Percentiles rank a stretch among this genome's conserved stretches.
Conservation (phyloP, 192 early-diverging fungal species). For the Coemansia sp. region DNA sequence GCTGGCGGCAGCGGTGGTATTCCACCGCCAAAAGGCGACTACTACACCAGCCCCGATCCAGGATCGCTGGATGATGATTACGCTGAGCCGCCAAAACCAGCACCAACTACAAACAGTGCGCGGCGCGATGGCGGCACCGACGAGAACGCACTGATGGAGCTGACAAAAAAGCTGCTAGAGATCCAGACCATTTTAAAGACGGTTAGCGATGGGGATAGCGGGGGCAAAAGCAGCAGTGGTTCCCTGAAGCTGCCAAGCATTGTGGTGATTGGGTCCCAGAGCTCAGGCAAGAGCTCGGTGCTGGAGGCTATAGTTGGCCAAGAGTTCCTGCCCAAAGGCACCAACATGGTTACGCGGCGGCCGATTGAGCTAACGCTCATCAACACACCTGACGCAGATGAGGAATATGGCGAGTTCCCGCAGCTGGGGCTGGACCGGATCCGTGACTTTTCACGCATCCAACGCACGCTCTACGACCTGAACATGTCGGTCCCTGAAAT, state of each 20-base stretch:
- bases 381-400: conserved; percentile 71
- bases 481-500: conserved; percentile 92
- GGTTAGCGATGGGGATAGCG: conserved; percentile 54
- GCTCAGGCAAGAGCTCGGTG: conserved; percentile 84
- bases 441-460: conserved; percentile 83
- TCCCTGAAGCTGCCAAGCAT: conserved; percentile 85
- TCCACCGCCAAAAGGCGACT: conserved; percentile 45
- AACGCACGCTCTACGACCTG: conserved; percentile 89
- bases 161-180: conserved; percentile 94
- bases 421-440: conserved; percentile 85
- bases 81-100: not conserved
- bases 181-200: conserved; percentile 90
- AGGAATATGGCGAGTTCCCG: conserved; percentile 85
- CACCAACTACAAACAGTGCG: not conserved
- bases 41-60: conserved; percentile 44
- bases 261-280: conserved; percentile 83
- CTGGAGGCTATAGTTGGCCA: conserved; percentile 84
- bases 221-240: conserved; percentile 44
- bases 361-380: conserved; percentile 84
- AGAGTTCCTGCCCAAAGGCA: conserved; percentile 82
- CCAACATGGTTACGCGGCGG: conserved; percentile 81
- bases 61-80: conserved; percentile 14
- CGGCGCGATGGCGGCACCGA: conserved; percentile 5
- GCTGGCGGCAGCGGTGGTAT: conserved; percentile 14
- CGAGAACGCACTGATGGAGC: conserved; percentile 54